Evolutionary conservation across 1,284 basidiomycete species (phyloP).

Genomic region (Sanghuangporus baumii): DNA sequence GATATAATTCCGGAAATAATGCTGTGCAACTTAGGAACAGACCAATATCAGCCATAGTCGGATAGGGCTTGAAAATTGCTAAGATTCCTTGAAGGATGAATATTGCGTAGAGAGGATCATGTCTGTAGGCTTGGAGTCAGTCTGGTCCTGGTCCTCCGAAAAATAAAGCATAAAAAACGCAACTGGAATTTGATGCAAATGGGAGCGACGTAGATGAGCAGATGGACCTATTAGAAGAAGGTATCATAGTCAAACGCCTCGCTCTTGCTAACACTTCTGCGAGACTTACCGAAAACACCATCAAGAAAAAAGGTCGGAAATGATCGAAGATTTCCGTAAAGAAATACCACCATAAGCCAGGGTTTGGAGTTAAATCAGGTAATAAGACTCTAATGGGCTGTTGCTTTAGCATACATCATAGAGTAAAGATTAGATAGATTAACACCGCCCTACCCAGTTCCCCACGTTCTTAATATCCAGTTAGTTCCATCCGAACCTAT

Average conservation of each 20-base stretch:
- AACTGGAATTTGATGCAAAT: conserved; percentile 82
- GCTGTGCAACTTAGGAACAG: conserved; percentile 78
- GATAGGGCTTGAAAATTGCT: conserved; percentile 89
- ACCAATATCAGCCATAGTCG: conserved; percentile 84
- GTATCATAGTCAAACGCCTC: background rate
- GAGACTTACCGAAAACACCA: conserved; percentile 84
- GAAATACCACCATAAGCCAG: conserved; percentile 98
- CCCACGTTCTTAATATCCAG: conserved; percentile 80
- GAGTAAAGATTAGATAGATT: background rate
- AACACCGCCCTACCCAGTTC: conserved; percentile 59
- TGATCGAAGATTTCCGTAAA: conserved; percentile 99
- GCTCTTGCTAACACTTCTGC: background rate
- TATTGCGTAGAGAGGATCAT: conserved; percentile 80
- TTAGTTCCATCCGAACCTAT: conserved; percentile 50
- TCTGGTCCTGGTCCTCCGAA: background rate
- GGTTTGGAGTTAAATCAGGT: conserved; percentile 87
- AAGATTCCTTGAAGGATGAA: conserved; percentile 77
- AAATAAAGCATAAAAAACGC: background rate
- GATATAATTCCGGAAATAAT: conserved; percentile 80
- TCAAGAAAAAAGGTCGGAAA: conserved; percentile 92
- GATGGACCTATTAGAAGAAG: conserved; percentile 60
- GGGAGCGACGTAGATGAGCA: conserved; percentile 80
- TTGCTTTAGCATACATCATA: background rate
- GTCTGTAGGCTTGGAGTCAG: conserved; percentile 36
- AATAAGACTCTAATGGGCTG: conserved; percentile 50